A percentile compares a stretch with the other conserved stretches of the same genome.
phyloP scores from a whole-genome alignment of 2,329 filamentous ascomycete genomes.

The Coniochaeta hoffmannii region DNA sequence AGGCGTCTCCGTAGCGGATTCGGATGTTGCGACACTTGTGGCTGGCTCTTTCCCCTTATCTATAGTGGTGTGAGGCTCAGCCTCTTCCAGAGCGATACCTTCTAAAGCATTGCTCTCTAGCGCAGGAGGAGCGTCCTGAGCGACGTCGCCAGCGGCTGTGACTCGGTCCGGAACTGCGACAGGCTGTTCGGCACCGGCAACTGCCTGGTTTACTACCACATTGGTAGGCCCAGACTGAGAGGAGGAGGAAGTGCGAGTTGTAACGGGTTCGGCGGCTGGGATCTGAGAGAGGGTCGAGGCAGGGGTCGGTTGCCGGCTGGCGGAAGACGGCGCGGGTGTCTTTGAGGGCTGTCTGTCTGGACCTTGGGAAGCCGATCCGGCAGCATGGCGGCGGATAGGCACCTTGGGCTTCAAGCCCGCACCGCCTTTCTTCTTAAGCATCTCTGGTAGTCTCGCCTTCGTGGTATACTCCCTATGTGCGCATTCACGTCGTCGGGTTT shows the following conservation, averaged over 20 bases:
- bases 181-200: background rate
- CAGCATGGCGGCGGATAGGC: constrained; percentile 45
- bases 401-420: constrained; percentile 66
- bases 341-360: constrained; percentile 11
- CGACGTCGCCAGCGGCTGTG: background rate
- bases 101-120: background rate
- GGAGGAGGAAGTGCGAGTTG: background rate
- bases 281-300: constrained; percentile 1
- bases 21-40: background rate
- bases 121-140: background rate
- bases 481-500: no score
- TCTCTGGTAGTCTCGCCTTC: no score
- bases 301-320: background rate
- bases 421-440: constrained; percentile 56
- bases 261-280: background rate
- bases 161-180: background rate
- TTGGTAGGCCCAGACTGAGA: background rate
- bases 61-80: background rate
- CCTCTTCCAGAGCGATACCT: background rate
- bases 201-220: background rate
- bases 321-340: constrained; percentile 10
- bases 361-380: constrained; percentile 29
- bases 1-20: background rate
- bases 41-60: background rate
- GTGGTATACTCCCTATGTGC: no score